Base-by-base conservation (phyloP, 2,329 filamentous ascomycete genomes). In the Nannizziopsis barbatae region DNA sequence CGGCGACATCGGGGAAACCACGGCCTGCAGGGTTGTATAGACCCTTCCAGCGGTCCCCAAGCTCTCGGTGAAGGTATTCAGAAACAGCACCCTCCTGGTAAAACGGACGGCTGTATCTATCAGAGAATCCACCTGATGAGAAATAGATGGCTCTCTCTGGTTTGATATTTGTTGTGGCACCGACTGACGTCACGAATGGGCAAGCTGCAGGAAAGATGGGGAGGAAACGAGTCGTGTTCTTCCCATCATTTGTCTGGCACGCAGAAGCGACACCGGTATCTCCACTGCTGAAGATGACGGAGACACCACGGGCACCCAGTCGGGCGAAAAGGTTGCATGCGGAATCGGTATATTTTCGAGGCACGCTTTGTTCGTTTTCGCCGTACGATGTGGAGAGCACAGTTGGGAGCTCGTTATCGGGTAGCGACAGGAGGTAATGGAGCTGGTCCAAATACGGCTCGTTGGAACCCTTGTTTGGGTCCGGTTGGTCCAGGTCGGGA, bases 341-440 rank as follows among this genome's bases (percentile, higher is more conserved):
- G 49, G 75, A 71, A 56, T 75, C 69, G 6, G 77, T 75, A 59
- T 84, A 84, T 2, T 71, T 66, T 18, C 65, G 63, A 0, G 80
- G 79, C 0, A 85, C 68, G 3, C 72, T 74, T 60, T 73, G 78
- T 62, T 86, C 83, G 41, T 80, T 72, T 55, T 84, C 80, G 27
- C 80, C 81, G 58, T 86, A 86, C 0, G 81, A 85, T 12, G 80
- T 82, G 37, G 74, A 75, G 40, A 86, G 71, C n/a, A 84, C 76
- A 2, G 76, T 72, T 0, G 83, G 82, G 0, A 86, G 68, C n/a
- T 75, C 60, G 2, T 68, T 60, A 51, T 77, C 72, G 1, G 70
- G 62, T 17, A 81, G 70, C 15, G 67, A 61, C 3, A 83, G 65
- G 6, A 86, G 68, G 59, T 80, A 76, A 50, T 75, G 71, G 6